phyloP scores from a whole-genome alignment of 1,284 basidiomycete genomes.

The Cryptococcus sp. region DNA sequence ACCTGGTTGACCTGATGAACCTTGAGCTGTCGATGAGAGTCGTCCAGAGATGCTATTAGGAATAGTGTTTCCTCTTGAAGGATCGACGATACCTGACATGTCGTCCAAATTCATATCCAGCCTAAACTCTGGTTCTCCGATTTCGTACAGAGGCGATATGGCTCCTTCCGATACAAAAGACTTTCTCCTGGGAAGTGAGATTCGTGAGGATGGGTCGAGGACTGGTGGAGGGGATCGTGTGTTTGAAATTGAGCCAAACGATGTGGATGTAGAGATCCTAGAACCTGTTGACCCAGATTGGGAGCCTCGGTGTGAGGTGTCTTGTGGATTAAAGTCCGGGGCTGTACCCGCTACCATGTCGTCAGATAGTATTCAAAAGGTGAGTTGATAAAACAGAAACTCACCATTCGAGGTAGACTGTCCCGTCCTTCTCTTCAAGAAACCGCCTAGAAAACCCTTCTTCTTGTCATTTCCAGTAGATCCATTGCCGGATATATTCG shows the following conservation, averaged over 20 bases:
- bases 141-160: slow-evolving; percentile 33
- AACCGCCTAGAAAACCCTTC: slow-evolving; percentile 35
- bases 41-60: slow-evolving; percentile 7
- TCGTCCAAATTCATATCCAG: slow-evolving; percentile 74
- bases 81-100: slow-evolving; percentile 79
- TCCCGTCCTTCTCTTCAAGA: slow-evolving; percentile 31
- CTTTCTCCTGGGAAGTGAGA: not conserved
- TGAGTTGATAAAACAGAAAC: not conserved
- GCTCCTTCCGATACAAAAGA: slow-evolving; percentile 13
- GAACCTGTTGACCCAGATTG: slow-evolving; percentile 18
- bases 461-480: slow-evolving; percentile 28
- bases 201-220: not conserved
- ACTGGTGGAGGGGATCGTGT: not conserved
- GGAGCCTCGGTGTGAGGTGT: slow-evolving; percentile 17
- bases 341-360: no score
- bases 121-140: slow-evolving; percentile 45
- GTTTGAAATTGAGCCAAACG: slow-evolving; percentile 13
- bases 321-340: slow-evolving; percentile 15
- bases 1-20: slow-evolving; percentile 20
- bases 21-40: slow-evolving; percentile 2
- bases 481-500: slow-evolving; percentile 9
- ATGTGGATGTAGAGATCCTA: slow-evolving; percentile 15
- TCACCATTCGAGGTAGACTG: slow-evolving; percentile 16
- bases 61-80: slow-evolving; percentile 36
- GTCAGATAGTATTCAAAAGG: not conserved